Evolutionary conservation across 805 yeast species (phyloP), one percentile per base, ranked within the genome.

Genomic region (Metschnikowia arizonensis): DNA sequence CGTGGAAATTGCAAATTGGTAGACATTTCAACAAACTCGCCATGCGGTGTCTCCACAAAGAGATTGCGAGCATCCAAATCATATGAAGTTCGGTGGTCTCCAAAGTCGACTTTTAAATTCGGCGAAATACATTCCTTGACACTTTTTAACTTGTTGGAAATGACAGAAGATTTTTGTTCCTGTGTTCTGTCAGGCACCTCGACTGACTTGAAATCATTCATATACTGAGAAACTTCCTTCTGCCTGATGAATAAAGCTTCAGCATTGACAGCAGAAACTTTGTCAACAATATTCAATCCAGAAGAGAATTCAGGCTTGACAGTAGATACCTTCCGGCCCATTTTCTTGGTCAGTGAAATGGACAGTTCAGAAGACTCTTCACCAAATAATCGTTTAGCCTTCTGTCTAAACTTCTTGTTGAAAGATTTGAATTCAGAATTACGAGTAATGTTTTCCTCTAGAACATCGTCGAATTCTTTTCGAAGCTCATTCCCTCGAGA

Each of bases 401-500:
- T 45, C 19, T 17, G 24, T 31, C 35, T 36, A 3, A 24, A n/a
- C 12, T 8, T 38, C 5, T 39, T 34, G 40, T 44, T 44, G 6
- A 31, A 34, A 4, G 45, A 28, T 4, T 28, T 36, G 12, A 30
- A 25, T n/a, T 32, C 37, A 3, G 40, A 25, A 9, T 31, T 17
- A 1, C 41, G 44, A 9, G 31, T n/a, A 10, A 42, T 39, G 15
- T 50, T 37, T 5, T 45, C 50, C 5, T 53, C 47, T 19, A 42
- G 42, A 8, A 66, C 61, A 14, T 62, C 59, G 12, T 65, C 60
- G 32, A 81, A 60, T 0, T 67, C 66, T 2, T 66, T 58, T 40
- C 68, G 66, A 40, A 82, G 68, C 2, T 65, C 64, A 4, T 58
- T 49, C 1, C 82, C 83, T 8, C 65, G 62, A 17, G 72, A 67